Conservation (phyloP, 2,329 filamentous ascomycete genomes). For the Dothistroma pini region DNA sequence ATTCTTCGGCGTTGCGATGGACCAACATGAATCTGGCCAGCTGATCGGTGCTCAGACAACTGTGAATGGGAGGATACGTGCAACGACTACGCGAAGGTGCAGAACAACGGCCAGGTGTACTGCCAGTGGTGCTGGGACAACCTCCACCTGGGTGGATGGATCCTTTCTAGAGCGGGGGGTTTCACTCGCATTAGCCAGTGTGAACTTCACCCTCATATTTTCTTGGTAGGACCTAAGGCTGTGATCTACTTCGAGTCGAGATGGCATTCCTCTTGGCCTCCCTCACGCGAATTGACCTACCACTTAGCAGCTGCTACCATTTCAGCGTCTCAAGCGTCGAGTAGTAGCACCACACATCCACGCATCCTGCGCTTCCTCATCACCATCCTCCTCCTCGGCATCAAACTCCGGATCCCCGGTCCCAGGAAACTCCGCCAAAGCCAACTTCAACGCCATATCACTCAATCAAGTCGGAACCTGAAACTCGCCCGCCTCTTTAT, state of each 20-base stretch:
- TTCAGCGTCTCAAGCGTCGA: not conserved
- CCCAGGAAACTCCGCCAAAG: not conserved
- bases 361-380: not conserved
- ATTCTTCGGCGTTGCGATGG: not conserved
- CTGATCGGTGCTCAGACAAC: not conserved
- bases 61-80: not conserved
- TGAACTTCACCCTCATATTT: too few species aligned
- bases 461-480: slow-evolving; percentile 3
- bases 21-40: not conserved
- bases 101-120: not conserved
- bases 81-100: not conserved
- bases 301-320: not conserved
- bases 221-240: not conserved
- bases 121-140: not conserved
- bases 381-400: not conserved
- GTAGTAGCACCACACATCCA: not conserved
- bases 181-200: too few species aligned
- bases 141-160: too few species aligned
- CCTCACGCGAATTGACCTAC: not conserved
- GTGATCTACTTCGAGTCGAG: not conserved
- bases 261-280: not conserved
- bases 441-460: slow-evolving; percentile 6
- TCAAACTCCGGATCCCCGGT: not conserved
- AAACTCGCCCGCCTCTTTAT: slow-evolving; percentile 1
- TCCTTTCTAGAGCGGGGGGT: too few species aligned